phyloP scores from a whole-genome alignment of 2,329 filamentous ascomycete genomes.

The Magnaporthiopsis rhizophila region DNA sequence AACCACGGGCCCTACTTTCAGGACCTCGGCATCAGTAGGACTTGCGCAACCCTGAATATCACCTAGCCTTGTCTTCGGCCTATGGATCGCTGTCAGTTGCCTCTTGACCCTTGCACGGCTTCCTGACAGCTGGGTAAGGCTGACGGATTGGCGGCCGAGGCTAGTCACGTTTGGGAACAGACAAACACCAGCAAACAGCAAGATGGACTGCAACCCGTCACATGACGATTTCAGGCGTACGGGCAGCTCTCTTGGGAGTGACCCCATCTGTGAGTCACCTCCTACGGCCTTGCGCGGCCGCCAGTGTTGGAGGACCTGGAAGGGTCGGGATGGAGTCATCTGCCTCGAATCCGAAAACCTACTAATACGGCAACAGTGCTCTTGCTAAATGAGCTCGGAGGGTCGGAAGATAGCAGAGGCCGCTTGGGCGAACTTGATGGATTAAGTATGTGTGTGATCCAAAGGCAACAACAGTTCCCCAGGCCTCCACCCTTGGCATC shows the following conservation, averaged over 20 bases:
- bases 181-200: neutral
- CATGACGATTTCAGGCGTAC: neutral
- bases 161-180: neutral
- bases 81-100: too few relatives aligned
- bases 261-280: neutral
- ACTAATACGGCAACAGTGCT: neutral
- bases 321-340: neutral
- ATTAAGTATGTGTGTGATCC: neutral
- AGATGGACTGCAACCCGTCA: neutral
- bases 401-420: neutral
- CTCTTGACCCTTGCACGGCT: neutral
- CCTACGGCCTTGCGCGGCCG: neutral
- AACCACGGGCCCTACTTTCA: neutral
- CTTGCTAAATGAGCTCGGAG: neutral
- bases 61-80: neutral
- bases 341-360: neutral
- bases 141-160: neutral
- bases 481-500: too few relatives aligned
- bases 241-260: neutral
- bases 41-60: neutral
- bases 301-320: neutral
- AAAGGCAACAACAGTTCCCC: neutral
- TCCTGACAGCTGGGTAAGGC: neutral
- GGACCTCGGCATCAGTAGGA: neutral
- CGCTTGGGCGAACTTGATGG: neutral